Conservation (phyloP, 352 stramenopile genomes). For the Phytophthora brassicae region DNA sequence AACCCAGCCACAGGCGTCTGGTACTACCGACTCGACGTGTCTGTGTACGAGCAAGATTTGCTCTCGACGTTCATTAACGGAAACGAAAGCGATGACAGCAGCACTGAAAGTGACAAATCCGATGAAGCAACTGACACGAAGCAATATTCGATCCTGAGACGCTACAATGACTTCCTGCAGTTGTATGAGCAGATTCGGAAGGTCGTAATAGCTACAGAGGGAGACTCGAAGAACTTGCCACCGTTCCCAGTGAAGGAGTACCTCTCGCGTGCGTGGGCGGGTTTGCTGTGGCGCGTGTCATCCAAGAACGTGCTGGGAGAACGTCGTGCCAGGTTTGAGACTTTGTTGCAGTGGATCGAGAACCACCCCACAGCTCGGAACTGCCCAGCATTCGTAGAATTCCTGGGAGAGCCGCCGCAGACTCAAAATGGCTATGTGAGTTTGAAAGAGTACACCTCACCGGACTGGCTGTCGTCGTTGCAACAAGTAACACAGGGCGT, state of each 20-base stretch:
- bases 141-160: slow-evolving; percentile 63
- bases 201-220: slow-evolving; percentile 20
- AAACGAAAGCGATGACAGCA: slow-evolving; percentile 10
- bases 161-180: slow-evolving; percentile 68
- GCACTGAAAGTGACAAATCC: slow-evolving; percentile 23
- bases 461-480: slow-evolving; percentile 61
- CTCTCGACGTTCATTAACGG: slow-evolving; percentile 23
- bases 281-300: slow-evolving; percentile 51
- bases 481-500: slow-evolving; percentile 49
- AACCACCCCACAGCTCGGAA: slow-evolving; percentile 42
- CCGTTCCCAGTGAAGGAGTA: slow-evolving; percentile 62
- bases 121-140: slow-evolving; percentile 31
- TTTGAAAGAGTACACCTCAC: slow-evolving; percentile 72
- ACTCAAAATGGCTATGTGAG: slow-evolving; percentile 64
- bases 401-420: slow-evolving; percentile 66
- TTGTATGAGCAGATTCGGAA: slow-evolving; percentile 49
- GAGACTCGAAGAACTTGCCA: slow-evolving; percentile 22
- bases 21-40: slow-evolving; percentile 75
- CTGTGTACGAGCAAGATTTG: slow-evolving; percentile 23
- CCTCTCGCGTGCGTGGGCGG: slow-evolving; percentile 48
- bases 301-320: slow-evolving; percentile 52
- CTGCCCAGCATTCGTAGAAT: slow-evolving; percentile 41
- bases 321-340: slow-evolving; percentile 52
- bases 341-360: slow-evolving; percentile 63
- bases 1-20: slow-evolving; percentile 50